A percentile compares a stretch with the other conserved stretches of the same genome.
These are phyloP conservation scores for Dunaliella primolecta DNA, from an alignment of 139 green algal species.

Conservation along the genomic window DNA sequence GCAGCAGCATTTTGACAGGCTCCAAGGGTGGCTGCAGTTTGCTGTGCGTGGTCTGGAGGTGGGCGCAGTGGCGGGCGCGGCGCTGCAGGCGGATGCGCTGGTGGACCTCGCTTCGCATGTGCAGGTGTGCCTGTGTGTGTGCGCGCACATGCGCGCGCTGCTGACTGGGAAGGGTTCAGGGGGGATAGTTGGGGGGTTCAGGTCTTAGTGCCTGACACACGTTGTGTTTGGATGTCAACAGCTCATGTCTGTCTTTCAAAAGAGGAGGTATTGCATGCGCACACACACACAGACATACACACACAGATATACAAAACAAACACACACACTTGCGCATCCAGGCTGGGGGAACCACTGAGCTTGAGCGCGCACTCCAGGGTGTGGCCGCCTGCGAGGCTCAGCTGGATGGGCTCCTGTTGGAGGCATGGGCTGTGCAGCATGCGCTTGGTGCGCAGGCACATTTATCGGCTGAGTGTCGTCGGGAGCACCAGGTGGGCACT, in stretches of 20 bases:
- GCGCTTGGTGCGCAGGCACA: background rate
- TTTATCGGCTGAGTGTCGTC: background rate
- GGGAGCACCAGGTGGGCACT: background rate
- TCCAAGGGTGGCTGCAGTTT: background rate
- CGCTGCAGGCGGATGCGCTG: background rate
- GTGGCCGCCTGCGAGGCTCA: background rate
- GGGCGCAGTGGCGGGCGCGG: background rate
- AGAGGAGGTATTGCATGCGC: too few species aligned
- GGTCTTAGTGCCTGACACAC: too few species aligned
- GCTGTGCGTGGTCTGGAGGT: background rate
- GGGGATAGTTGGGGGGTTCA: too few species aligned
- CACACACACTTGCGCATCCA: background rate
- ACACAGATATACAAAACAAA: too few species aligned
- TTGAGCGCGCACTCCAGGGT: background rate
- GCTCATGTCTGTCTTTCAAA: too few species aligned
- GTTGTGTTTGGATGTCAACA: too few species aligned
- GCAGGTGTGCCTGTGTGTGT: background rate
- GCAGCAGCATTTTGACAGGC: background rate
- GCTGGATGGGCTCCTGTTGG: background rate
- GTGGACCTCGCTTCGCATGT: background rate
- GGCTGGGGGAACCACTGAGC: background rate
- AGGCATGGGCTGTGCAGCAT: background rate
- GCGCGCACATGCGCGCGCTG: background rate
- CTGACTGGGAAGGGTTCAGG: too few species aligned
- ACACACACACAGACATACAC: too few species aligned